phyloP scores from a whole-genome alignment of 106 monocot genomes.

The Agapanthus africanus region DNA sequence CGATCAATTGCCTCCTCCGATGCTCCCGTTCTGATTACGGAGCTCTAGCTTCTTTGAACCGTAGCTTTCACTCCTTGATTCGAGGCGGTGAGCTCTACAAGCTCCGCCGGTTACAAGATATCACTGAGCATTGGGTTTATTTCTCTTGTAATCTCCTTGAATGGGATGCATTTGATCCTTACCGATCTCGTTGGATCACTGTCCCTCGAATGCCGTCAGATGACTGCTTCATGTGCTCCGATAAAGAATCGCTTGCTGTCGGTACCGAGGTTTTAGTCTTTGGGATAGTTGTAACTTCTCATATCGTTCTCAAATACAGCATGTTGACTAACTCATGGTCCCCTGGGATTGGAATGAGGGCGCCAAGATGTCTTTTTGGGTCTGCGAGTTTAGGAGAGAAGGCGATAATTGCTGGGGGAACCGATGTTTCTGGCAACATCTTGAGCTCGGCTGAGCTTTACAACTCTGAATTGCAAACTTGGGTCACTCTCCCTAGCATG shows the following conservation, averaged over 20 bases:
- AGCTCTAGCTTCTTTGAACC: constrained; percentile 39
- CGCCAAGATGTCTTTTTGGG: constrained; percentile 69
- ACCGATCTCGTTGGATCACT: constrained; percentile 40
- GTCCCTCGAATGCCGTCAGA: constrained; percentile 55
- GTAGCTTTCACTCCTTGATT: constrained; percentile 43
- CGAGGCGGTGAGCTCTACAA: constrained; percentile 59
- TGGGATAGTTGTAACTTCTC: constrained; percentile 47
- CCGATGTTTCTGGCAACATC: constrained; percentile 32
- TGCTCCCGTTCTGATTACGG: constrained; percentile 56
- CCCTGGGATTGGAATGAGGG: constrained; percentile 48
- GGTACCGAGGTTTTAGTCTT: constrained; percentile 74
- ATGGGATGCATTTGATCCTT: constrained; percentile 68
- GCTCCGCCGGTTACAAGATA: constrained; percentile 27
- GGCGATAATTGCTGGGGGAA: constrained; percentile 67
- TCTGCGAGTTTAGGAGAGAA: constrained; percentile 64
- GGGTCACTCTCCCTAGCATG: constrained; percentile 65
- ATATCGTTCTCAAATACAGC: constrained; percentile 64
- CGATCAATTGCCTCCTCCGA: constrained; percentile 49
- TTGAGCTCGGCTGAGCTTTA: constrained; percentile 73
- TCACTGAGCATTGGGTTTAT: constrained; percentile 65
- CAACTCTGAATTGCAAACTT: constrained; percentile 56
- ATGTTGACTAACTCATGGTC: constrained; percentile 74
- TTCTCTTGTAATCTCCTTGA: constrained; percentile 68
- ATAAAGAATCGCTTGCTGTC: constrained; percentile 80
- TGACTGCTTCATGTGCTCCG: constrained; percentile 61